Evolutionary conservation across 2,329 filamentous ascomycete species (phyloP), one percentile per base, ranked within the genome.

Genomic region (Botryotinia calthae): DNA sequence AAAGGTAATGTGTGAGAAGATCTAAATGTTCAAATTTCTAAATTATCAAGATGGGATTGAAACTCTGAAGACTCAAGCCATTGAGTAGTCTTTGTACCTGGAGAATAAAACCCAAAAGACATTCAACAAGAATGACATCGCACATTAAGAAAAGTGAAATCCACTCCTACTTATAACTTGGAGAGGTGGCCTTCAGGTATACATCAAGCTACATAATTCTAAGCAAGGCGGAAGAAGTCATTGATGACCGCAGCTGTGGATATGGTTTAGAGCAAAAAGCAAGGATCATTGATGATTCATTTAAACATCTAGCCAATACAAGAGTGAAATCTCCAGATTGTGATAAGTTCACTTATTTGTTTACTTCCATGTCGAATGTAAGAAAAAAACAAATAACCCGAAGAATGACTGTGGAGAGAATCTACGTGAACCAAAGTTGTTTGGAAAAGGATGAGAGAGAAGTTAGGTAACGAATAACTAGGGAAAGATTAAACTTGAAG

Each of bases 41-140:
- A 54, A 8, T 28, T 4, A 28, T 54, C 25, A 16, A 28, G 12
- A n/a, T 6, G 14, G 4, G 16, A 0, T n/a, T 0, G 25, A n/a
- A n/a, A 22, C 0, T 54, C n/a, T 18, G 25, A 28, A 28, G 25
- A 54, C 12, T 7, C 2, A 54, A n/a, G 22, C 4, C 14, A 54
- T 6, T 54, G 2, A 6, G 16, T 14, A 6, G 25, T 51, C 10
- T n/a, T 14, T 7, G 4, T 51, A 25, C 9, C 9, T 9, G 4
- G 4, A 25, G 4, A 4, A 25, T 12, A 8, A 25, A 12, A 48
- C 0, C 8, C 1, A 25, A 4, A 48, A 48, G 2, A 1, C 46
- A 48, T 1, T 2, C 22, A 25, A 25, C 6, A 22, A 2, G 4
- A 48, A 12, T 48, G 9, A 25, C 10, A 25, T 3, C 9, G 4